Conservation (phyloP, 257 asterid species). For the Linderniella brevidens region DNA sequence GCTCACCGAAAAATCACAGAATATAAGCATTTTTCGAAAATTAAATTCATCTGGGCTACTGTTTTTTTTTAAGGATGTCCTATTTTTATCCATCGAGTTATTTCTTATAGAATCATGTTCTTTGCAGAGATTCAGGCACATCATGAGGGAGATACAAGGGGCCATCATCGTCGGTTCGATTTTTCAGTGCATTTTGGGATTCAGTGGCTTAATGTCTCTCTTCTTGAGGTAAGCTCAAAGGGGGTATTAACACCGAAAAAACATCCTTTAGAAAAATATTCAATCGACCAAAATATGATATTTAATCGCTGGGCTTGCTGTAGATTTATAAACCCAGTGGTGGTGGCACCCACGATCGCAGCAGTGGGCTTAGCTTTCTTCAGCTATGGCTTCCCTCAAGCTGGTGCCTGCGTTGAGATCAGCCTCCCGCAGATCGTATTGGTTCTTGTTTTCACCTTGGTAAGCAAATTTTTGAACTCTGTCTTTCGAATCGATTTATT, state of each 20-base stretch:
- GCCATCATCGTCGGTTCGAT: slow-evolving; percentile 81
- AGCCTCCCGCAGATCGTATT: slow-evolving; percentile 76
- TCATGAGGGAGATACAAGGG: slow-evolving; percentile 93
- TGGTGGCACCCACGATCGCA: slow-evolving; percentile 88
- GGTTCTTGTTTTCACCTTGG: slow-evolving; percentile 85
- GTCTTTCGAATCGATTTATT: neutral
- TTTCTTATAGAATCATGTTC: too few species aligned
- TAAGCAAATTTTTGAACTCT: slow-evolving; percentile 20
- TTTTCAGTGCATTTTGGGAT: slow-evolving; percentile 78
- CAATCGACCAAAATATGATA: neutral
- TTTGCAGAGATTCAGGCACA: slow-evolving; percentile 75
- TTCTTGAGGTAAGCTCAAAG: slow-evolving; percentile 45
- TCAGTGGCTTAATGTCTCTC: slow-evolving; percentile 84
- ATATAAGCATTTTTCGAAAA: neutral
- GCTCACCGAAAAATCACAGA: slow-evolving; percentile 10
- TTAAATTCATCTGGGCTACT: neutral
- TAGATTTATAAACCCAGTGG: slow-evolving; percentile 93
- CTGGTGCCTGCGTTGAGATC: slow-evolving; percentile 88
- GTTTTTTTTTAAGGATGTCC: neutral
- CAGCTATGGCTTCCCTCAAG: slow-evolving; percentile 96
- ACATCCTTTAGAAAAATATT: neutral
- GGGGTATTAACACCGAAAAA: neutral
- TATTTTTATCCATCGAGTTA: neutral
- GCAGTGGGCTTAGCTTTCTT: slow-evolving; percentile 88
- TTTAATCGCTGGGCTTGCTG: slow-evolving; percentile 5